Evolutionary conservation across 1,284 basidiomycete species (phyloP).

Genomic region (Neolentinus lepideus): DNA sequence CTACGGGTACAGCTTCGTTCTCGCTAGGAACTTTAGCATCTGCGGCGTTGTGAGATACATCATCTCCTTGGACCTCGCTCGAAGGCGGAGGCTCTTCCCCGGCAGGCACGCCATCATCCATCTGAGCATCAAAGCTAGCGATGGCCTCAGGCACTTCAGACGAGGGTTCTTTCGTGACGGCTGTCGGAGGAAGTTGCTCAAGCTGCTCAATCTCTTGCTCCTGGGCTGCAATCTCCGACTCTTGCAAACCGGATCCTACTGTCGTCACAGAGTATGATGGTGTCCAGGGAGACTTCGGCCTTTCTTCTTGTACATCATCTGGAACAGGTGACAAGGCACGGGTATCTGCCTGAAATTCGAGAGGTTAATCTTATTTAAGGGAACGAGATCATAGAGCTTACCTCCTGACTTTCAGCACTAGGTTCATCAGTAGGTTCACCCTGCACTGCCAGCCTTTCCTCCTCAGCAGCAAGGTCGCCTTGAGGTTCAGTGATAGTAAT

Average conservation of each 20-base stretch:
- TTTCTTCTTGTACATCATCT: slow-evolving; percentile 4
- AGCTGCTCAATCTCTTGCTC: neutral
- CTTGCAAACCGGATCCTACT: neutral
- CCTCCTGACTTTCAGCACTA: neutral
- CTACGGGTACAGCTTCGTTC: too few relatives aligned
- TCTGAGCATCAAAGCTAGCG: neutral
- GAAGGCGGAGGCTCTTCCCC: neutral
- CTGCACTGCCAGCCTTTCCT: neutral
- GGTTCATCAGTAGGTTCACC: neutral
- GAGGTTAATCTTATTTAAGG: neutral
- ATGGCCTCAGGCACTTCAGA: neutral
- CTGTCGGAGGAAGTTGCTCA: neutral
- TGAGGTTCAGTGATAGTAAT: neutral
- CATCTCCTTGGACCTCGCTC: too few relatives aligned
- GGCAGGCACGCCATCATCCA: neutral
- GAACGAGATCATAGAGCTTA: neutral
- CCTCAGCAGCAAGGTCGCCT: neutral
- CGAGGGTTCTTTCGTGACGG: neutral
- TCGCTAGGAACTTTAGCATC: too few relatives aligned
- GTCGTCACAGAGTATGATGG: slow-evolving; percentile 14
- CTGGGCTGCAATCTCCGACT: neutral
- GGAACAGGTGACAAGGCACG: neutral
- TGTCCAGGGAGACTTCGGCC: slow-evolving; percentile 14
- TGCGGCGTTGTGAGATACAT: too few relatives aligned
- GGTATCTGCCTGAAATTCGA: neutral